Conservation (phyloP, 257 asterid genomes). For the Solanum sejunctum region DNA sequence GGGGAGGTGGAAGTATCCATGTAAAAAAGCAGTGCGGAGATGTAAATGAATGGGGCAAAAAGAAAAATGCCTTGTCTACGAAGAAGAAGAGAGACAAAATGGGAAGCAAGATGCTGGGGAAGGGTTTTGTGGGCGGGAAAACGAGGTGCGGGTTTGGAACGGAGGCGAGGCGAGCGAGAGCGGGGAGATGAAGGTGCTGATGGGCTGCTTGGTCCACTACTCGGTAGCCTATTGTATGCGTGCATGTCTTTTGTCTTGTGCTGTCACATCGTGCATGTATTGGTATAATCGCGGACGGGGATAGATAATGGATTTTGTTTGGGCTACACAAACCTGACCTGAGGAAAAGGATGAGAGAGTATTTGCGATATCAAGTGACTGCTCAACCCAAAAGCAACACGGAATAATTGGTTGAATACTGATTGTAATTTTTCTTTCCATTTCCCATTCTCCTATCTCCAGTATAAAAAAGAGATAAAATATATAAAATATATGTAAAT, state of each 20-base stretch:
- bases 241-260: slow-evolving; percentile 48
- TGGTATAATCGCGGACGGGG: too few species aligned
- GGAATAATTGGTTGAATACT: too few species aligned
- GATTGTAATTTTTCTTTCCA: too few species aligned
- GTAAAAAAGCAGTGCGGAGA: slow-evolving; percentile 70
- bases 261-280: slow-evolving; percentile 28
- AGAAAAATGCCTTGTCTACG: slow-evolving; percentile 80
- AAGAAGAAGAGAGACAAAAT: slow-evolving; percentile 46
- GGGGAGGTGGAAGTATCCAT: slow-evolving; percentile 72
- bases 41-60: slow-evolving; percentile 74
- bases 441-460: too few species aligned
- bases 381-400: too few species aligned
- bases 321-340: too few species aligned
- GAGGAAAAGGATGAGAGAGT: too few species aligned
- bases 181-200: slow-evolving; percentile 81
- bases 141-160: slow-evolving; percentile 15
- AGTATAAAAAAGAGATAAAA: too few species aligned
- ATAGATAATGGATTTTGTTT: too few species aligned
- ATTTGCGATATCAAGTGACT: too few species aligned
- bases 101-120: slow-evolving; percentile 53
- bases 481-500: too few species aligned
- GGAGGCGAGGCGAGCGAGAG: slow-evolving; percentile 60
- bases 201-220: slow-evolving; percentile 92
- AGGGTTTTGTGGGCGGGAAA: slow-evolving; percentile 40
- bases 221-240: slow-evolving; percentile 83